These are phyloP conservation scores for Lathyrus oleraceus DNA, from an alignment of 306 rosid genomes.

Conservation along the genomic window DNA sequence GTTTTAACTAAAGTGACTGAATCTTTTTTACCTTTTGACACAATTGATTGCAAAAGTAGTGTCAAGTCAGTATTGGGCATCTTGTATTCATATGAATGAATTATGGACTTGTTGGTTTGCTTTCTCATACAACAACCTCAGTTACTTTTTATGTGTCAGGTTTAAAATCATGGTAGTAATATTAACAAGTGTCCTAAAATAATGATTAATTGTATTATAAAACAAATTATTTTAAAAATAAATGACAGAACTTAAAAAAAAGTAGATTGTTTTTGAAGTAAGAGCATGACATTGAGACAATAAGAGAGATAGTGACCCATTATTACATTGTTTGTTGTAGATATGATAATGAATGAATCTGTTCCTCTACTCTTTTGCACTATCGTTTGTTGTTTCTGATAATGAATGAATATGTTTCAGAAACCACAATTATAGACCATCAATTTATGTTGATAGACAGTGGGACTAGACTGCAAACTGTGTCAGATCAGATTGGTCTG, in stretches of 20 bases:
- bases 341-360: background rate
- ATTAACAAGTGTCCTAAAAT: no score
- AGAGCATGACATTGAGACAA: background rate
- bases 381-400: background rate
- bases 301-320: background rate
- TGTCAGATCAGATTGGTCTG: conserved; percentile 32
- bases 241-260: no score
- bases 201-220: no score
- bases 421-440: background rate
- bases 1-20: background rate
- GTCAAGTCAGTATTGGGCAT: background rate
- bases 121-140: background rate
- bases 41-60: background rate
- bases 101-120: no score
- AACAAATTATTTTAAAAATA: no score
- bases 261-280: background rate
- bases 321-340: background rate
- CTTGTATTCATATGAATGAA: background rate
- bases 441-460: conserved; percentile 26
- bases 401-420: background rate
- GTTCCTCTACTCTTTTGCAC: background rate
- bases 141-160: background rate
- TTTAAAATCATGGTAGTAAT: no score
- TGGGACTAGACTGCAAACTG: conserved; percentile 32
- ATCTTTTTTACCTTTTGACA: background rate